Base-by-base conservation (phyloP, 2,329 filamentous ascomycete species). In the Cryphonectria radicalis region DNA sequence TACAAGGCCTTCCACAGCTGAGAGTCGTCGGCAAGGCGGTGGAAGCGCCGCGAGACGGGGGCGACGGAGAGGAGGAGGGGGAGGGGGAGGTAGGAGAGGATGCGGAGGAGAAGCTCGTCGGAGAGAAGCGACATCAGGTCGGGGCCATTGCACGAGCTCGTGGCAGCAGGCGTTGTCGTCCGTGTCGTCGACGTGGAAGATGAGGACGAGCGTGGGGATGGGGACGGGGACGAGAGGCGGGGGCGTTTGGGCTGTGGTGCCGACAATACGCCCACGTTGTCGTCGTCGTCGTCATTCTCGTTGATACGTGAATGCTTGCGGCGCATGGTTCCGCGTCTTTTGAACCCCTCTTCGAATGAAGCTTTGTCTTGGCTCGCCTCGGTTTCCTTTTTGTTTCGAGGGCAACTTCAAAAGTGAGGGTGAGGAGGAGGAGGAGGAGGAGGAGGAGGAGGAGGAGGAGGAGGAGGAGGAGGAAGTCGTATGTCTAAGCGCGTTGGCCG, bases 1-100 rank as follows among this genome's bases (percentile, higher is more conserved):
- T 97, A 99, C 66, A 94, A 89, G 19, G 88, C 87, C 80, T 95
- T 96, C 96, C 96, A 99, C 70, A 98, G 84, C 79, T 98, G 94
- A 0, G 92, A 92, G 80, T 98, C 96, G 69, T 88, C 86, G 10
- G 93, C 88, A 25, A 98, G 86, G 55, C 85, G 85, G 75, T 90
- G 86, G 77, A 97, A 92, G 72, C 92, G 93, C 68, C 83, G 89
- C 1, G 94, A 98, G n/a, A 95, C 86, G 69, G 90, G 83, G 7
- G 86, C 83, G 50, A 88, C 84, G 67, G 84, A 83, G 68, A 94
- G 85, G 11, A 98, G 87, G 40, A 91, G 88, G 10, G 86, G 82
- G 42, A 93, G 88, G 2, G 92, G 83, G n/a, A 97, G 85, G 78
- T 89, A 92, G 5, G 92, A 92, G 50, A 98, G 85, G 72, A 98